Conservation (phyloP, 305 asterid genomes). For the Nicotiana rustica region DNA sequence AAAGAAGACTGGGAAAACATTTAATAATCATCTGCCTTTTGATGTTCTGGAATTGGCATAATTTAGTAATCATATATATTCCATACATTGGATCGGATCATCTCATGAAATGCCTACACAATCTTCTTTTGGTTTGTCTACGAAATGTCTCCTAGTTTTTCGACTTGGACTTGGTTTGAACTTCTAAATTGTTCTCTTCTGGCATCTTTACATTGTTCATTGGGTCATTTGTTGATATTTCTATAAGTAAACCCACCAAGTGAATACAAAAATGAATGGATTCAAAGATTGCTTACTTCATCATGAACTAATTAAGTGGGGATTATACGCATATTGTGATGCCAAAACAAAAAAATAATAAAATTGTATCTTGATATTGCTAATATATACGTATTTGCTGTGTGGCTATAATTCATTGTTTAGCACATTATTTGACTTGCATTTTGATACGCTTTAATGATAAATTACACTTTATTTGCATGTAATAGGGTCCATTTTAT, state of each 20-base stretch:
- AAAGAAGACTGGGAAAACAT: not conserved
- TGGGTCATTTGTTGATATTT: not conserved
- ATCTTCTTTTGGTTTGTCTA: not conserved
- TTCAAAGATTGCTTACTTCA: not conserved
- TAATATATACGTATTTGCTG: not conserved
- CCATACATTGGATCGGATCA: not conserved
- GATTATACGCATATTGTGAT: not conserved
- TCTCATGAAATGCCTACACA: not conserved
- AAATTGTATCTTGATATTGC: not conserved
- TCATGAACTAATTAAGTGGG: not conserved
- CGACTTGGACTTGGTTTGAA: not conserved
- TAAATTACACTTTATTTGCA: no score
- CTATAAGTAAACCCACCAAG: not conserved
- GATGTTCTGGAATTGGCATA: not conserved
- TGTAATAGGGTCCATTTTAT: no score
- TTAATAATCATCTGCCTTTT: not conserved
- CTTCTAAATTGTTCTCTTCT: not conserved
- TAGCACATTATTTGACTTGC: no score
- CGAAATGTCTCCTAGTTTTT: not conserved
- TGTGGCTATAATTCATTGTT: no score
- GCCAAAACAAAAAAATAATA: not conserved
- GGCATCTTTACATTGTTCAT: not conserved
- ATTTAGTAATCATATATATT: not conserved
- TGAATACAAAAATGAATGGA: not conserved
- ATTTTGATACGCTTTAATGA: no score